A percentile compares a stretch with the other conserved stretches of the same genome.
phyloP scores from a whole-genome alignment of 2,329 filamentous ascomycete genomes.

The Pyricularia pennisetigena region DNA sequence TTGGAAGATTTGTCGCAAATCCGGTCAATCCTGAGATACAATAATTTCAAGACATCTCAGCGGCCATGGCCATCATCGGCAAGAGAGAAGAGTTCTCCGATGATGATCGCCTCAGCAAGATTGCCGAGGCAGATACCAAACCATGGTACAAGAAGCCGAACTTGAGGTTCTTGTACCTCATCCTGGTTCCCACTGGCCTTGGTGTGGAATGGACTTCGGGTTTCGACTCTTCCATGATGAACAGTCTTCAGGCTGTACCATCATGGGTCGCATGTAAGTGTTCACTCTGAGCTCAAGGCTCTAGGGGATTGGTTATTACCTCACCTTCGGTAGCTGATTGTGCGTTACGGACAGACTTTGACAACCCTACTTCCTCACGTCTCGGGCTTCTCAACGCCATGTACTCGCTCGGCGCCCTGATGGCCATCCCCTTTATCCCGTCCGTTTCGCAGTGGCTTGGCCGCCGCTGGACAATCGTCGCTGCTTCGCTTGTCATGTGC shows the following conservation, averaged over 20 bases:
- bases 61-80: conserved; percentile 1
- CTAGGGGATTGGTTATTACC: not conserved
- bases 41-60: not conserved
- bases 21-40: not conserved
- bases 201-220: conserved; percentile 33
- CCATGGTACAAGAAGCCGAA: conserved; percentile 30
- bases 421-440: conserved; percentile 29
- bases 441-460: conserved; percentile 26
- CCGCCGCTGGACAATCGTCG: conserved; percentile 23
- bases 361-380: conserved; percentile 24
- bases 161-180: conserved; percentile 26
- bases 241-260: conserved; percentile 27
- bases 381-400: conserved; percentile 32
- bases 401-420: conserved; percentile 31
- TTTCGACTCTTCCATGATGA: conserved; percentile 33
- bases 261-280: conserved; percentile 26
- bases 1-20: not conserved
- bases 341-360: conserved; percentile 21
- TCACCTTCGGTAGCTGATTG: not conserved
- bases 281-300: not conserved
- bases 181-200: conserved; percentile 27
- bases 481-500: conserved; percentile 22
- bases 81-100: not conserved
- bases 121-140: conserved; percentile 22
- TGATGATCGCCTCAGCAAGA: conserved; percentile 8